Base-by-base conservation (phyloP, 257 asterid genomes). In the Phtheirospermum japonicum region DNA sequence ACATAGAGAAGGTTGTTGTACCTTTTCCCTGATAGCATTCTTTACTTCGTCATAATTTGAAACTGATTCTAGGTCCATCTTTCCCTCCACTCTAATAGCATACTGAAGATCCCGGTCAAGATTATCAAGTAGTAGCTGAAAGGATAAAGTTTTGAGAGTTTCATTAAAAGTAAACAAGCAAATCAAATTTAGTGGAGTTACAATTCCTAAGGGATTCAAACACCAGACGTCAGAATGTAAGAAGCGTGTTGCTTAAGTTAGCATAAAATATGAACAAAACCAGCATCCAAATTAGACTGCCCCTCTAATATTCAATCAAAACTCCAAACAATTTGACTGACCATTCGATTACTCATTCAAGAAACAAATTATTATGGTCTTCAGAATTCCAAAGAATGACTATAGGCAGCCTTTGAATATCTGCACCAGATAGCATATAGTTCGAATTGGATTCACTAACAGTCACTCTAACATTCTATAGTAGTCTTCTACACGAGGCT, bases 81-180 rank as follows among this genome's bases (percentile, higher is more conserved):
- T 89, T 33, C 99, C 99, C 81, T 92, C 99, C 74, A 86, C 97
- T 71, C 60, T 73, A 62, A 92, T 85, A 71, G 99, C 97, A 80
- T 89, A 92, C 68, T 92, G 97, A 75, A 92, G 89, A 83, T 92
- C 99, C 4, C 99, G 92, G 70, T 92, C 99, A 73, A 92, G 99
- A 70, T 92, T 92, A 51, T 85, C 84, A 68, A 89, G 76, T 61
- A 92, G 76, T 84, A 68, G 81, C 98, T 91, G 87, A 20, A 76
- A 66, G 26, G 61, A 72, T 45, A 73, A 73, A 57, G 49, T 16
- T 37, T 33, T 48, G 58, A 40, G 20, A 65, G 59, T 60, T 69
- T 77, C 70, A 72, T 64, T 67, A 50, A 65, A 33, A 53, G 58
- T 8, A 58, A 46, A 50, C 36, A 56, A 23, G 61, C 19, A 65